A percentile compares a stretch with the other conserved stretches of the same genome.
These are phyloP conservation scores for Gynochthodes officinalis DNA, from an alignment of 257 asterid genomes.

Conservation along the genomic window DNA sequence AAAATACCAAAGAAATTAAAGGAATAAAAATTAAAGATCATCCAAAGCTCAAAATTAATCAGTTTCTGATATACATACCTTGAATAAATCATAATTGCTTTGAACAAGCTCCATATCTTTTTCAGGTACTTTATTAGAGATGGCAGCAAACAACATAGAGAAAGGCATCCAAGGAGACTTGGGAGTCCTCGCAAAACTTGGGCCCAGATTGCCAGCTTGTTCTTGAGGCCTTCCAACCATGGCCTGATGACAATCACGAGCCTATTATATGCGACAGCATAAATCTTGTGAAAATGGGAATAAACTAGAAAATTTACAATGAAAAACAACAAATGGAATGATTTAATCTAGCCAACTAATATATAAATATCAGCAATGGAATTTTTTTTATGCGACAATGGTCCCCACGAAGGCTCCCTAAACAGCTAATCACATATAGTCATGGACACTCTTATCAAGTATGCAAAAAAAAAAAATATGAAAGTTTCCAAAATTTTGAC, in stretches of 20 bases:
- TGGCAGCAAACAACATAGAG: slow-evolving; percentile 68
- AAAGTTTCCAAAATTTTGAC: not conserved
- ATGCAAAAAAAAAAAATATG: not conserved
- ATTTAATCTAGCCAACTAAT: not conserved
- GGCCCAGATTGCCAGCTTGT: slow-evolving; percentile 17
- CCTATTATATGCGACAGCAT: slow-evolving; percentile 29
- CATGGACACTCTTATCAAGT: too few species aligned
- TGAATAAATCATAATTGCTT: slow-evolving; percentile 46
- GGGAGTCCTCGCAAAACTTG: slow-evolving; percentile 39
- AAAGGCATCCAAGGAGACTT: slow-evolving; percentile 88
- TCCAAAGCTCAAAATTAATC: not conserved
- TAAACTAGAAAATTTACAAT: not conserved
- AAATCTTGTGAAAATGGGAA: not conserved
- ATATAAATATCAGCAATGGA: not conserved
- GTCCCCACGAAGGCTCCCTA: too few species aligned
- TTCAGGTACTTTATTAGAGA: slow-evolving; percentile 48
- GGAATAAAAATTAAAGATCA: not conserved
- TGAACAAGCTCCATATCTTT: slow-evolving; percentile 55
- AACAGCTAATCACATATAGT: too few species aligned
- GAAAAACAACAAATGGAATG: not conserved
- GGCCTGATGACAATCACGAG: slow-evolving; percentile 31
- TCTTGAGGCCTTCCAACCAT: slow-evolving; percentile 24
- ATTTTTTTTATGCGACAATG: not conserved
- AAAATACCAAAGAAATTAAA: slow-evolving; percentile 3
- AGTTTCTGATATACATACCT: slow-evolving; percentile 37